Evolutionary conservation across 805 yeast species (phyloP), one percentile per base, ranked within the genome.

Genomic region (Metschnikowia matae): DNA sequence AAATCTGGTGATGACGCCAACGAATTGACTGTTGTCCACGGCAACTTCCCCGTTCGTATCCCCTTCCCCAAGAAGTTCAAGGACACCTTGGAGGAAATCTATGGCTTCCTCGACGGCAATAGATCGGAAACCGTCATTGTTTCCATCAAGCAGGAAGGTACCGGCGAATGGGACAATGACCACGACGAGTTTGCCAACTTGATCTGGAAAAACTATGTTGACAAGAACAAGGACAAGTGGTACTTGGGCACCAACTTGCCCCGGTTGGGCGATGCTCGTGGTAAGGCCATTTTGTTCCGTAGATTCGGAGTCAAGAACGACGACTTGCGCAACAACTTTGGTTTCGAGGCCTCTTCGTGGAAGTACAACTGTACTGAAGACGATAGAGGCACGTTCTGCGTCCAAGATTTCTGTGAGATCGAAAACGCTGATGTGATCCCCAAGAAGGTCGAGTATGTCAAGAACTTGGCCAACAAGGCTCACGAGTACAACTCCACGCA

Each of bases 321-420:
- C 33, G 70, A 74, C 23, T 63, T 67, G 49, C 62, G 61, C 36
- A 54, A 52, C n/a, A 62, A 74, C 33, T 80, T 77, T 58, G 94
- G 94, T 10, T 79, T 86, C 51, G 83, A 84, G 32, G 90, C 90
- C 11, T 66, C 81, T 3, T 68, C 75, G 53, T 87, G 92, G 91
- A 57, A 66, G 32, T 83, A 84, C 67, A 84, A 85, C 65, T 77
- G 85, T 54, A 73, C 80, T 7, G 80, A 80, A 52, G 89, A 84
- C 59, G 88, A 84, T 62, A 70, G 85, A 48, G 87, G 86, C 10
- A 34, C 60, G 3, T 71, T 83, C 59, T 80, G 77, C 21, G 87
- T 86, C 15, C 94, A 87, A 67, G 94, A 87, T 65, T 85, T 75
- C 70, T 84, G 87, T 67, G 90, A 84, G 62, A 72, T 87, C 50